These are phyloP conservation scores for Puccinia novopanici DNA, from an alignment of 1,284 basidiomycete genomes.

Conservation along the genomic window DNA sequence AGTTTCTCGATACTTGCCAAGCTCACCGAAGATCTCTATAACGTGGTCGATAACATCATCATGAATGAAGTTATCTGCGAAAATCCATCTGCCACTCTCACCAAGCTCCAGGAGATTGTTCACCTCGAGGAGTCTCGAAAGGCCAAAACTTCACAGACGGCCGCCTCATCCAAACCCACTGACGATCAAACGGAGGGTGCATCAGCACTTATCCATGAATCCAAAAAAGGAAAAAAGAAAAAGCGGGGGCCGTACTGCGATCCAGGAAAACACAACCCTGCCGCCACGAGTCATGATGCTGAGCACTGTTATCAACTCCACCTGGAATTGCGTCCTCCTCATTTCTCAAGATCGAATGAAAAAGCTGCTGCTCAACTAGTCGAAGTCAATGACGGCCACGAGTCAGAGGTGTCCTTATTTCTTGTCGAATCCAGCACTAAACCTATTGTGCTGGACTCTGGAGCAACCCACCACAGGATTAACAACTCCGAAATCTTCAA, in stretches of 20 bases:
- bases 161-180: no score
- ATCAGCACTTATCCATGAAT: background rate
- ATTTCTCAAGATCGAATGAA: no score
- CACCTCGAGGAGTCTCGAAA: background rate
- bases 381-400: background rate
- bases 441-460: slow-evolving; percentile 1
- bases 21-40: background rate
- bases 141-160: background rate
- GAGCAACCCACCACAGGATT: slow-evolving; percentile 8
- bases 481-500: background rate
- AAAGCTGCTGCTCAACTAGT: background rate
- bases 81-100: no score
- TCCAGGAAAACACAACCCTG: background rate
- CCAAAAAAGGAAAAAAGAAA: background rate
- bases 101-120: no score
- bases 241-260: background rate
- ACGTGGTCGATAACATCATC: background rate
- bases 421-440: background rate
- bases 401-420: background rate
- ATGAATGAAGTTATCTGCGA: background rate
- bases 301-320: background rate
- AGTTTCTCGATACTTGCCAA: background rate
- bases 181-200: no score
- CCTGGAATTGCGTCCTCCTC: no score
- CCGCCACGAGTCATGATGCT: background rate